phyloP scores from a whole-genome alignment of 192 early-diverging fungal genomes.

The Entomortierella chlamydospora region DNA sequence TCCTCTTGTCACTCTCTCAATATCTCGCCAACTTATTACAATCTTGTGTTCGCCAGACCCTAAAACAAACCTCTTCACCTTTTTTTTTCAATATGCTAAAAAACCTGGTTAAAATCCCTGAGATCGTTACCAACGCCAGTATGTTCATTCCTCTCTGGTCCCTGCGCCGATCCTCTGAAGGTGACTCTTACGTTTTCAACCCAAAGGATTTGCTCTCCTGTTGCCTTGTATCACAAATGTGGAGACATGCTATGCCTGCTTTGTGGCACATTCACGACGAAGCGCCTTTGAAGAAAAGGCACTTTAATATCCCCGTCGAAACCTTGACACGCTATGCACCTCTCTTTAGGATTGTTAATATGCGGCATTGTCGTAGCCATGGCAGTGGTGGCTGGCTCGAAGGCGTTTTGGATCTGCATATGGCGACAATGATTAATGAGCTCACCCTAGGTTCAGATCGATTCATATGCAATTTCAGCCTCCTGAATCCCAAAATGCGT shows the following conservation, averaged over 20 bases:
- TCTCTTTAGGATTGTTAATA: background rate
- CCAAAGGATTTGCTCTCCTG: background rate
- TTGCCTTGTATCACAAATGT: slow-evolving; percentile 3
- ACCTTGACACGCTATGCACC: background rate
- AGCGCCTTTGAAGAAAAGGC: no score
- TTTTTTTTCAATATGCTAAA: background rate
- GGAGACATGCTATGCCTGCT: background rate
- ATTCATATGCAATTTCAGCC: background rate
- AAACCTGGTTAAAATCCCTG: background rate
- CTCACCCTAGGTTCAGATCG: background rate
- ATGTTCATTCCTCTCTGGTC: background rate
- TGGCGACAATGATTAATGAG: background rate
- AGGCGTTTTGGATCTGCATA: background rate
- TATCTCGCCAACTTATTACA: no score
- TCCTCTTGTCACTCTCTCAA: no score
- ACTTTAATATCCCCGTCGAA: background rate
- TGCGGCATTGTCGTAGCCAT: background rate
- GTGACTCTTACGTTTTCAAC: background rate
- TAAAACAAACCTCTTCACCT: no score
- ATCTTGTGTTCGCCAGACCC: no score
- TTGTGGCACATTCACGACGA: slow-evolving; percentile 1
- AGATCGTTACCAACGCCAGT: background rate
- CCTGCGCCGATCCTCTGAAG: background rate
- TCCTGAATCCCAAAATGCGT: background rate
- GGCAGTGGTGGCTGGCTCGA: background rate